A percentile compares a stretch with the other conserved stretches of the same genome.
These are phyloP conservation scores for Abortiporus biennis DNA, from an alignment of 1,284 basidiomycete species.

Conservation along the genomic window DNA sequence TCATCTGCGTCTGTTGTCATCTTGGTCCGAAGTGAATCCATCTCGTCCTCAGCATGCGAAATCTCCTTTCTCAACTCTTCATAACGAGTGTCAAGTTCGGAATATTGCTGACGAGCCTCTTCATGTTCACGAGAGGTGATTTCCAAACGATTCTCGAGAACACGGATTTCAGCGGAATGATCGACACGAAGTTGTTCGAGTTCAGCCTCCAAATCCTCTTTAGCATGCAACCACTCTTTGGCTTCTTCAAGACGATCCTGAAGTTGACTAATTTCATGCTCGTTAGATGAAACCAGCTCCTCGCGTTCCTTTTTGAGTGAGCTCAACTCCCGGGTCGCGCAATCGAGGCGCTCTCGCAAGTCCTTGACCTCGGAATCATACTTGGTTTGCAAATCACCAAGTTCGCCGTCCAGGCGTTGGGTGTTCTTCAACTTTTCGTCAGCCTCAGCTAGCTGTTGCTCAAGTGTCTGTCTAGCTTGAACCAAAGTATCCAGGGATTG, in stretches of 20 bases:
- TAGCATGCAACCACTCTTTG: slow-evolving; percentile 15
- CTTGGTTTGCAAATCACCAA: slow-evolving; percentile 13
- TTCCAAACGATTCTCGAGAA: slow-evolving; percentile 18
- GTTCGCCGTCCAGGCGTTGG: slow-evolving; percentile 14
- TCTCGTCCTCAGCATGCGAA: slow-evolving; percentile 20
- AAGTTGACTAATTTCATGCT: slow-evolving; percentile 9
- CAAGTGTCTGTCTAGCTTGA: slow-evolving; percentile 17
- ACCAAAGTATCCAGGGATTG: slow-evolving; percentile 16
- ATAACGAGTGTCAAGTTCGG: slow-evolving; percentile 23
- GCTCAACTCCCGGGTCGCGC: not conserved
- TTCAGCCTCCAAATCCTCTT: slow-evolving; percentile 12
- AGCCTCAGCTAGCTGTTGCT: slow-evolving; percentile 18
- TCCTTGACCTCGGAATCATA: slow-evolving; percentile 7
- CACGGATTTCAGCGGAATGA: slow-evolving; percentile 12
- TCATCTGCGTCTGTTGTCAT: slow-evolving; percentile 20
- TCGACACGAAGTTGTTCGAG: slow-evolving; percentile 8
- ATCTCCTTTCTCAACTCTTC: slow-evolving; percentile 24
- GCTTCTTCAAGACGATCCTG: slow-evolving; percentile 10
- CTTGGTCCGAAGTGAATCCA: slow-evolving; percentile 17
- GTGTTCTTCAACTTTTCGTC: slow-evolving; percentile 16
- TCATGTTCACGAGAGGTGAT: slow-evolving; percentile 7
- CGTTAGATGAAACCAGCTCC: slow-evolving; percentile 5
- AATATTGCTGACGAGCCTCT: slow-evolving; percentile 22
- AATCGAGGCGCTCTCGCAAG: slow-evolving; percentile 8
- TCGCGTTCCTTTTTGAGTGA: no score